phyloP scores from a whole-genome alignment of 306 rosid species.

The Gastrolobium bilobum region DNA sequence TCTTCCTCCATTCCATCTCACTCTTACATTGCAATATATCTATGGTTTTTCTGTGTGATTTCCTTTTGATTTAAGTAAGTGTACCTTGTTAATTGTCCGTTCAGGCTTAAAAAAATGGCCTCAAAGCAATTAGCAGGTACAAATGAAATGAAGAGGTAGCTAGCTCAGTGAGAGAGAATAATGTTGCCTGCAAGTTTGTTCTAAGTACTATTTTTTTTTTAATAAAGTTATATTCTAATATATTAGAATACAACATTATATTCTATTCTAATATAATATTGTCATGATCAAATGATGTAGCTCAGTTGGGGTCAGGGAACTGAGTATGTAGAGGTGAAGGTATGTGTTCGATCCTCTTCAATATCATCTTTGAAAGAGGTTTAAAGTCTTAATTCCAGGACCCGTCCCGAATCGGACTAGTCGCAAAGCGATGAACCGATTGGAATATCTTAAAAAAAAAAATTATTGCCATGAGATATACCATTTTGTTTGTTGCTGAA shows the following conservation, averaged over 20 bases:
- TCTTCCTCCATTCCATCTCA: background rate
- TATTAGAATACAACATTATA: too few relatives aligned
- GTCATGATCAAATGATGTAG: too few relatives aligned
- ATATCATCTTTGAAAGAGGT: too few relatives aligned
- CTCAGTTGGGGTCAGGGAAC: too few relatives aligned
- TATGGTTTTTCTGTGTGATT: background rate
- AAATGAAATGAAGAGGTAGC: constrained; percentile 8
- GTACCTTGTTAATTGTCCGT: constrained; percentile 9
- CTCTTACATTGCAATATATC: background rate
- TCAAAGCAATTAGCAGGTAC: constrained; percentile 30
- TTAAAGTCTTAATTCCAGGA: too few relatives aligned
- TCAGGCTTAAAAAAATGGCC: constrained; percentile 35
- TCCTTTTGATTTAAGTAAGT: constrained; percentile 16
- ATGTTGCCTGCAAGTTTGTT: constrained; percentile 23
- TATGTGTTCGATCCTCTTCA: too few relatives aligned
- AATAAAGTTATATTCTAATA: too few relatives aligned
- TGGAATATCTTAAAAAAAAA: background rate
- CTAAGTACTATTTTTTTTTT: constrained; percentile 16
- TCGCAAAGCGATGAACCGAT: too few relatives aligned
- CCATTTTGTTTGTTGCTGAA: constrained; percentile 34
- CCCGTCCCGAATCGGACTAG: too few relatives aligned
- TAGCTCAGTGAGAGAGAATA: constrained; percentile 25
- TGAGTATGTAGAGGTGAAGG: too few relatives aligned
- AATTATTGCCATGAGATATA: constrained; percentile 9
- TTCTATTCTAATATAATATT: too few relatives aligned